Conservation (phyloP, 768 basidiomycete genomes). For the Macrolepiota fuliginosa region DNA sequence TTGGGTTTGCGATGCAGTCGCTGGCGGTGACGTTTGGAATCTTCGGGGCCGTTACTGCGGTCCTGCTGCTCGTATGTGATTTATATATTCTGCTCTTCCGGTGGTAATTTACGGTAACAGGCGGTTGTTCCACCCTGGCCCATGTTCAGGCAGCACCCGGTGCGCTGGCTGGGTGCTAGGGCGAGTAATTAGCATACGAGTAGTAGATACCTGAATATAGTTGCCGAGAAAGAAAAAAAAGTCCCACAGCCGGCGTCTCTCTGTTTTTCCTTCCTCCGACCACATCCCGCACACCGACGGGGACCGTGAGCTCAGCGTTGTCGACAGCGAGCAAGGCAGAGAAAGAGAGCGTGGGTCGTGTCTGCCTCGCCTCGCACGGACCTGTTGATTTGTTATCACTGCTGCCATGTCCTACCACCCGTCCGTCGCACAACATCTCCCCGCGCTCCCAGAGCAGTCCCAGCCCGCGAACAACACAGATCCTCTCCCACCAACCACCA, state of each 20-base stretch:
- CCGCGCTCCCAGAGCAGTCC: conserved; percentile 50
- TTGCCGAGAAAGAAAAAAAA: conserved; percentile 18
- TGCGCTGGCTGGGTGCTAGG: conserved; percentile 52
- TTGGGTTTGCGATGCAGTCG: conserved; percentile 57
- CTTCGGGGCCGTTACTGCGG: conserved; percentile 37
- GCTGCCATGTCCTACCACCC: conserved; percentile 37
- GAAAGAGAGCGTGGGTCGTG: not conserved
- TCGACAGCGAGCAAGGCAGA: not conserved
- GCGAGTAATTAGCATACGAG: conserved; percentile 25
- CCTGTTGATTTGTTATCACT: conserved; percentile 4
- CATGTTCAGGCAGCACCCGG: conserved; percentile 58
- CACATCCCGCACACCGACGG: not conserved
- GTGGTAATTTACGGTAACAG: conserved; percentile 29
- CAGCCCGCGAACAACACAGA: conserved; percentile 65
- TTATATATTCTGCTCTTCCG: not conserved
- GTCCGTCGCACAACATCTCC: conserved; percentile 41
- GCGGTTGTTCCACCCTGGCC: conserved; percentile 70
- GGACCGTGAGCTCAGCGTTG: not conserved
- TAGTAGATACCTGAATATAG: conserved; percentile 2
- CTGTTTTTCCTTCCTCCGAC: conserved; percentile 3
- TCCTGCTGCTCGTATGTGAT: conserved; percentile 42
- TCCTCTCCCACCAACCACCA: conserved; percentile 36
- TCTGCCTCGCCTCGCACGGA: conserved; percentile 1
- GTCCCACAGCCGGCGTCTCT: conserved; percentile 8
- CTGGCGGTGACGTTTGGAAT: conserved; percentile 50